Evolutionary conservation across 163 green algal species (phyloP).

Genomic region (Scenedesmus sp.): DNA sequence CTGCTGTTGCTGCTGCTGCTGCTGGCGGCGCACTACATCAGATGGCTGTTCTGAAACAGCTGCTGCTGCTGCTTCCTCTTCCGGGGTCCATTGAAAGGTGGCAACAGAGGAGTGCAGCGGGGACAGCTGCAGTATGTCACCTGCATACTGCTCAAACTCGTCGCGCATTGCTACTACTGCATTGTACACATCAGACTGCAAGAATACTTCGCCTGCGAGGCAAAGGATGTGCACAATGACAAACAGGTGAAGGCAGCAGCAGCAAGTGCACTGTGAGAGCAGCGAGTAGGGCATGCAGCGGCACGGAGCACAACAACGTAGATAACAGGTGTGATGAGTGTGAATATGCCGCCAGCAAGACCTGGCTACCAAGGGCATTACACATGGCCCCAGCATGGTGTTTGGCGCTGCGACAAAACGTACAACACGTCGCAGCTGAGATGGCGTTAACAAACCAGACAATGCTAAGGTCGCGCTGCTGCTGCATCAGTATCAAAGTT

Average conservation of each 20-base stretch:
- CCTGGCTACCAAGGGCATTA: no score
- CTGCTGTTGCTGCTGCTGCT: slow-evolving; percentile 49
- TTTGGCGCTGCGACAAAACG: no score
- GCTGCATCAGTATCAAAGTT: slow-evolving; percentile 38
- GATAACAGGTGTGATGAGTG: no score
- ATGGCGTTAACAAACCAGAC: neutral
- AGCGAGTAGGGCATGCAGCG: no score
- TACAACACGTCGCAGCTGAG: neutral
- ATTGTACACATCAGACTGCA: slow-evolving; percentile 92
- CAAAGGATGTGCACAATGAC: neutral
- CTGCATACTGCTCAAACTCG: slow-evolving; percentile 77
- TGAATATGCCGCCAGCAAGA: no score
- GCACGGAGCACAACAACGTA: no score
- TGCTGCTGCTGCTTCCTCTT: slow-evolving; percentile 38
- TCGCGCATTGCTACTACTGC: slow-evolving; percentile 84
- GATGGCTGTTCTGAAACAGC: slow-evolving; percentile 20
- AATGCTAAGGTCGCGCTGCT: neutral
- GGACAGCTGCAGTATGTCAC: slow-evolving; percentile 60
- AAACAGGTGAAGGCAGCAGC: neutral
- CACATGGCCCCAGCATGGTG: neutral
- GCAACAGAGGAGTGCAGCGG: slow-evolving; percentile 2
- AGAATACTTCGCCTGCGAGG: slow-evolving; percentile 77
- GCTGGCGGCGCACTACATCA: neutral
- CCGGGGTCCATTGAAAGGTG: slow-evolving; percentile 27
- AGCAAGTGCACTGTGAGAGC: neutral